phyloP scores from a whole-genome alignment of 208 protist species.

The Wallacemonas sp. region DNA sequence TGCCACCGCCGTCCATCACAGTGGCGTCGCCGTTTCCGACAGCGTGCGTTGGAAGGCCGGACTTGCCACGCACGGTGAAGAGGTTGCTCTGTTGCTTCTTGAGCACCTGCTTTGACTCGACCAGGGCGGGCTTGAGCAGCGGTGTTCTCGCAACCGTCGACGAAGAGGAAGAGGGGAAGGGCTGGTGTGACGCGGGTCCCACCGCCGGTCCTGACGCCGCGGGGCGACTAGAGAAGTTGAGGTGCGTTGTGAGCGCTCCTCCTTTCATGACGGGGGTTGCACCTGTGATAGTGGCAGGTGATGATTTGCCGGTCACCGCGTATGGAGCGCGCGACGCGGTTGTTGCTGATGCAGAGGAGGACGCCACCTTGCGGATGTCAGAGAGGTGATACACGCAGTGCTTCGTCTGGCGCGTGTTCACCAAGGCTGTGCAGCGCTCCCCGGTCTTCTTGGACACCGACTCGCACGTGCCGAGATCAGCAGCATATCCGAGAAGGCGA shows the following conservation, averaged over 20 bases:
- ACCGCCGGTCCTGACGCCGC: not conserved
- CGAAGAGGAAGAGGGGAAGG: not conserved
- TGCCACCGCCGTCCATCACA: constrained; percentile 19
- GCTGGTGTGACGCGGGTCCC: not conserved
- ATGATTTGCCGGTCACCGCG: too few species aligned
- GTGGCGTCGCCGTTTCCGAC: constrained; percentile 26
- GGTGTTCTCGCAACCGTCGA: not conserved
- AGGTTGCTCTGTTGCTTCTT: constrained; percentile 33
- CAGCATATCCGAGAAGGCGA: constrained; percentile 64
- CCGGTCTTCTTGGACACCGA: constrained; percentile 36
- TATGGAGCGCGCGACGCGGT: too few species aligned
- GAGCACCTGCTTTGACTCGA: constrained; percentile 30
- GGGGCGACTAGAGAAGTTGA: not conserved
- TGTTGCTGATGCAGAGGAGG: not conserved
- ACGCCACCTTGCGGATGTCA: constrained; percentile 44
- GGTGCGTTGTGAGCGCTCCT: not conserved
- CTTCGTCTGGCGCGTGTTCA: constrained; percentile 48
- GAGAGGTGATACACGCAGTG: constrained; percentile 55
- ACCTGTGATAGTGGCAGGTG: too few species aligned
- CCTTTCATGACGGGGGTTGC: not conserved
- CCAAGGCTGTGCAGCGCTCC: constrained; percentile 50
- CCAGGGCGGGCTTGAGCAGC: not conserved
- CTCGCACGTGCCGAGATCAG: constrained; percentile 61
- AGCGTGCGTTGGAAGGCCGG: constrained; percentile 41
- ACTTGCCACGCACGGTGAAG: constrained; percentile 58